These are phyloP conservation scores for Sphagnurus paluster DNA, from an alignment of 1,284 basidiomycete genomes.

Conservation along the genomic window DNA sequence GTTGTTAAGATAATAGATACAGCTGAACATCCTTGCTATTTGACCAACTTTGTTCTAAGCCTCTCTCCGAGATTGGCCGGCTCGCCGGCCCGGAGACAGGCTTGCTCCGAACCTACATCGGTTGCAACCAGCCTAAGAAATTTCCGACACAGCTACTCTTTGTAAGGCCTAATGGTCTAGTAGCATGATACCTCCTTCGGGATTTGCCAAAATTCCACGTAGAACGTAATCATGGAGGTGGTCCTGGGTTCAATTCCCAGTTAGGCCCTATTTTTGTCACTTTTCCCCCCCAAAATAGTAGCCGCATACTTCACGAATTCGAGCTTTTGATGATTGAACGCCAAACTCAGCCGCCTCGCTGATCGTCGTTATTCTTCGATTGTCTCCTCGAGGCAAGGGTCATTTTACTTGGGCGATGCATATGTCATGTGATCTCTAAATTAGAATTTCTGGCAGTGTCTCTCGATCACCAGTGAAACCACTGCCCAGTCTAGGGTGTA, in stretches of 20 bases:
- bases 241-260: slow-evolving; percentile 23
- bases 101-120: too few relatives aligned
- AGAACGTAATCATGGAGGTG: slow-evolving; percentile 12
- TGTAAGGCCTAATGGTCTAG: slow-evolving; percentile 20
- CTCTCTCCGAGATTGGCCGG: too few relatives aligned
- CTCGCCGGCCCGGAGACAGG: too few relatives aligned
- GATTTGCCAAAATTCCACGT: background rate
- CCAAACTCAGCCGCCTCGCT: background rate
- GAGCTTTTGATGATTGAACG: too few relatives aligned
- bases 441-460: background rate
- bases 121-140: too few relatives aligned
- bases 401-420: background rate
- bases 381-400: background rate
- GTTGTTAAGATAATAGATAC: too few relatives aligned
- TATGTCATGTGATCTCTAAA: background rate
- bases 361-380: background rate
- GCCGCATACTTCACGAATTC: too few relatives aligned
- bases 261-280: slow-evolving; percentile 14
- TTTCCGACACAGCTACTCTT: too few relatives aligned
- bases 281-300: background rate
- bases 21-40: too few relatives aligned
- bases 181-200: slow-evolving; percentile 24
- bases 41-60: too few relatives aligned
- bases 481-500: background rate
- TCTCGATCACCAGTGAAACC: background rate